Evolutionary conservation across 805 yeast species (phyloP).

Genomic region (Saccharomycopsis amapae): DNA sequence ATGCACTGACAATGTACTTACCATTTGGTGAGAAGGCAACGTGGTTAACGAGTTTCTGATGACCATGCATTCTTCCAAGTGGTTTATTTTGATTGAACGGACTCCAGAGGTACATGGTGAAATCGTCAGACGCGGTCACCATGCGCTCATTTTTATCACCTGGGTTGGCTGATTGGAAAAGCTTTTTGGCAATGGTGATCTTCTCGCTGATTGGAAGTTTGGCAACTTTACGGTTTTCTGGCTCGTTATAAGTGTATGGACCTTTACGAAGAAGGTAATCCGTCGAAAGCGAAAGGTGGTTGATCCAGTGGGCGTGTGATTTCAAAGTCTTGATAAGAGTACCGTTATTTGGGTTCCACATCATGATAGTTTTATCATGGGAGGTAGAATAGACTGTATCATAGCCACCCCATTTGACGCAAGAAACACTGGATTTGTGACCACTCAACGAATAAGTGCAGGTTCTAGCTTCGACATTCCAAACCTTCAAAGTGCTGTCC

Average conservation of each 20-base stretch:
- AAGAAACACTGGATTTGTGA: conserved; percentile 81
- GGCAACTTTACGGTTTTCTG: conserved; percentile 21
- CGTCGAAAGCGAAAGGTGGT: conserved; percentile 85
- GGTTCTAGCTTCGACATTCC: conserved; percentile 74
- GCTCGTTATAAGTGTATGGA: conserved; percentile 40
- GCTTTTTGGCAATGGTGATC: conserved; percentile 48
- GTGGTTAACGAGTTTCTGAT: conserved; percentile 92
- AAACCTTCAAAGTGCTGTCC: conserved; percentile 80
- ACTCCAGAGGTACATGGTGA: conserved; percentile 97
- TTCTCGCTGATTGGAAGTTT: conserved; percentile 44
- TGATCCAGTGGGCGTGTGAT: conserved; percentile 97
- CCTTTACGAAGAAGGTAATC: conserved; percentile 85
- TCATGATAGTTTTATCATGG: conserved; percentile 88
- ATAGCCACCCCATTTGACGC: conserved; percentile 96
- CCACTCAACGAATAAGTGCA: conserved; percentile 73
- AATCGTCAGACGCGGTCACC: conserved; percentile 94
- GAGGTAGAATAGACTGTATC: conserved; percentile 82
- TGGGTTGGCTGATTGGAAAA: conserved; percentile 50
- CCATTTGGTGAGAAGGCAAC: conserved; percentile 97
- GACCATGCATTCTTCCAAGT: conserved; percentile 91
- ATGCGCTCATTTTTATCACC: conserved; percentile 51
- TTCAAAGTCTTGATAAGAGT: conserved; percentile 69
- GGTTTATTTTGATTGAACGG: conserved; percentile 79
- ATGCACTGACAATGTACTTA: conserved; percentile 79
- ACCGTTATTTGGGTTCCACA: conserved; percentile 83